Evolutionary conservation across 345 rosid species (phyloP).

Genomic region (Cardamine occulta): DNA sequence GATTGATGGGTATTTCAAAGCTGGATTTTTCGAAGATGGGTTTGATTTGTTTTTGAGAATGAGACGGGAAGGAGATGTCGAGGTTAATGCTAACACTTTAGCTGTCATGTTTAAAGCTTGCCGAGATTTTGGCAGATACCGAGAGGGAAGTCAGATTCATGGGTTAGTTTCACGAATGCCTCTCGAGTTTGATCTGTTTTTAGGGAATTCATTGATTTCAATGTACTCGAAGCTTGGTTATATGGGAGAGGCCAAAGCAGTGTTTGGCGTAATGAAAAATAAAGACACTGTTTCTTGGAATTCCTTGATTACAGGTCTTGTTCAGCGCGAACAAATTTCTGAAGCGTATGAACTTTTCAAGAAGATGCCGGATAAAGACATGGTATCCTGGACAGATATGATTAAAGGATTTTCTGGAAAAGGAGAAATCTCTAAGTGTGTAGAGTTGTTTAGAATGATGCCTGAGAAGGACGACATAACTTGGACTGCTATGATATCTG

Average conservation of each 20-base stretch:
- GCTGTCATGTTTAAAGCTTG: conserved; percentile 73
- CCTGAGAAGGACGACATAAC: conserved; percentile 70
- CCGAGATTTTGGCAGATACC: conserved; percentile 46
- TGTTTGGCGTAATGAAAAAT: conserved; percentile 51
- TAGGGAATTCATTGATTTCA: conserved; percentile 66
- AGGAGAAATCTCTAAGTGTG: conserved; percentile 53
- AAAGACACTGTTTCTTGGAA: conserved; percentile 79
- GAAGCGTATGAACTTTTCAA: conserved; percentile 64
- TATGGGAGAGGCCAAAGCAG: conserved; percentile 48
- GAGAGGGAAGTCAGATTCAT: conserved; percentile 68
- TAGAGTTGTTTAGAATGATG: conserved; percentile 67
- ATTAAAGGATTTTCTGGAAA: conserved; percentile 56
- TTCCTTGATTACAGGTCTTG: conserved; percentile 65
- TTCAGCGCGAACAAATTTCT: conserved; percentile 49
- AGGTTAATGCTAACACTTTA: conserved; percentile 60
- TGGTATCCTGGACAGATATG: conserved; percentile 81
- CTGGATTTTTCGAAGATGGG: conserved; percentile 60
- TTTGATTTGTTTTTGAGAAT: conserved; percentile 60
- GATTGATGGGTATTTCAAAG: conserved; percentile 76
- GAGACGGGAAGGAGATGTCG: conserved; percentile 61
- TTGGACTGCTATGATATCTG: conserved; percentile 80
- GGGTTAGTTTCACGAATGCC: conserved; percentile 56
- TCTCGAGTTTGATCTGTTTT: conserved; percentile 56
- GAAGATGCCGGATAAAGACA: conserved; percentile 67
- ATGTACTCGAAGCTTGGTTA: conserved; percentile 69